Evolutionary conservation across 2,329 filamentous ascomycete species (phyloP), one percentile per base, ranked within the genome.

Genomic region (Fusarium torreyae): DNA sequence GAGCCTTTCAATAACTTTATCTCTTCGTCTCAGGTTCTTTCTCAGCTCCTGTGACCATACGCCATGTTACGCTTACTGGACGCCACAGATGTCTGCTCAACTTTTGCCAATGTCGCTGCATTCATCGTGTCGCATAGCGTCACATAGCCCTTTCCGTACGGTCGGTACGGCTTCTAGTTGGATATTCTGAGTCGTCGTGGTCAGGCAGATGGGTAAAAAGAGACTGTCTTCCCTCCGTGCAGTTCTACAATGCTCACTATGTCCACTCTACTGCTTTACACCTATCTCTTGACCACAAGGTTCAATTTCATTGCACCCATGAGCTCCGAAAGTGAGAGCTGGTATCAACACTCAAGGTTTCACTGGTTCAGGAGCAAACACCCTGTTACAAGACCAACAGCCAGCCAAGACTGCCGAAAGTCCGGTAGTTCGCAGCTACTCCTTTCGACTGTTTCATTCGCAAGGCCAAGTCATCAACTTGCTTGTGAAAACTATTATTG

Each of bases 101-200:
- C 50, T 49, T 69, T 51, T 61, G 36, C 31, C 46, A 60, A 53
- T 39, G 18, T 26, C 42, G 22, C 34, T 69, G 38, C 49, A 62
- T 57, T 59, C 53, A 57, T 63, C 56, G 55, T 17, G 40, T 52
- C 51, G 48, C 58, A 68, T 56, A 59, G 38, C 46, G 62, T 38
- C 42, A 42, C 18, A 22, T 57, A 69, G 26, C 53, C 56, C 48
- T 63, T 71, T 56, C 70, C 68, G 24, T 40, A 55, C 40, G 44
- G 39, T 39, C 45, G 65, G 70, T 46, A 69, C 31, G 50, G 52
- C 65, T 57, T 73, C 64, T 68, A 55, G 40, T 67, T 68, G 68
- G 65, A 49, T 53, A 52, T n/a, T 20, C 15, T 28, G n/a, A 46
- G 33, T 54, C 39, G 8, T 33, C 26, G 45, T 60, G 51, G 45